These are phyloP conservation scores for Copromyces sp. DNA, from an alignment of 495 filamentous ascomycete genomes.

Conservation along the genomic window DNA sequence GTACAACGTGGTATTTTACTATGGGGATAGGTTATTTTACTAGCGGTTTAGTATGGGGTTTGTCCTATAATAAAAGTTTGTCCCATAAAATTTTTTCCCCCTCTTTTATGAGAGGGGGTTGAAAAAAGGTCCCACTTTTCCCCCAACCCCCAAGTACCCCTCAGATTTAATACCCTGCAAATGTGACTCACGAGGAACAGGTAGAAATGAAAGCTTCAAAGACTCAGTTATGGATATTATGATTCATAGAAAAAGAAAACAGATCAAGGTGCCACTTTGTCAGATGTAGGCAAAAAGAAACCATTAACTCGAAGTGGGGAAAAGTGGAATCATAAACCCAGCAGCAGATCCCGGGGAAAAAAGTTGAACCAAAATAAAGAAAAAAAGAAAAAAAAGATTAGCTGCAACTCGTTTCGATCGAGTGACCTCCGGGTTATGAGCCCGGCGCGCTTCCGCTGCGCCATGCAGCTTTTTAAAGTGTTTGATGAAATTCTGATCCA, in stretches of 20 bases:
- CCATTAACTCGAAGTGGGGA: neutral
- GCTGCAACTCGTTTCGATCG: constrained; percentile 9
- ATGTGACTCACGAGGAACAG: neutral
- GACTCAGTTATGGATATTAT: neutral
- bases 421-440: constrained; percentile 9
- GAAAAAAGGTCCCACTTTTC: no score
- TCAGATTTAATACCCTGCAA: neutral
- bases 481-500: neutral
- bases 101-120: no score
- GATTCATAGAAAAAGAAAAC: accelerated
- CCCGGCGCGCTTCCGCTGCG: constrained; percentile 9
- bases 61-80: no score
- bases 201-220: neutral
- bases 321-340: neutral
- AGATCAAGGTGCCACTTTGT: neutral
- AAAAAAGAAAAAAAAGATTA: neutral
- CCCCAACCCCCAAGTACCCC: no score
- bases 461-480: constrained; percentile 1
- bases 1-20: no score
- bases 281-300: neutral
- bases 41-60: no score
- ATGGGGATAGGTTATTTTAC: no score
- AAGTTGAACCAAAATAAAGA: neutral
- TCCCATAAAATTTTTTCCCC: no score
- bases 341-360: neutral